phyloP scores from a whole-genome alignment of 257 asterid genomes.

The Prunella vulgaris region DNA sequence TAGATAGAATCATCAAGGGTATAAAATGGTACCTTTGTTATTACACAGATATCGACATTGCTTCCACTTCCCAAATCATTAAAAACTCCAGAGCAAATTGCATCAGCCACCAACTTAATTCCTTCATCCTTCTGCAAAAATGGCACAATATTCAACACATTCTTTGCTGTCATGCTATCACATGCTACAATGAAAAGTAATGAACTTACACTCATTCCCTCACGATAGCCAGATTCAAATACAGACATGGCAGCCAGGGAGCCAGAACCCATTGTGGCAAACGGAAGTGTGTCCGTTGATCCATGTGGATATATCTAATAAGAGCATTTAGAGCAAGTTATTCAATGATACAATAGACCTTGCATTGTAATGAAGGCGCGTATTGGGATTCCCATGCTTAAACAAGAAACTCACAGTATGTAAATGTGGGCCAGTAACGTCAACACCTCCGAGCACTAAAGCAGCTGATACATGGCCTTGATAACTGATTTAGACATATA shows the following conservation, averaged over 20 bases:
- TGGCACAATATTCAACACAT: neutral
- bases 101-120: conserved; percentile 71
- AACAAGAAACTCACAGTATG: conserved; percentile 68
- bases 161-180: neutral
- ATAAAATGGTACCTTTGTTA: conserved; percentile 56
- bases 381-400: neutral
- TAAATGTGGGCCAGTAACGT: conserved; percentile 84
- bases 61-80: conserved; percentile 99
- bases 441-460: conserved; percentile 97
- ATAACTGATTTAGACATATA: conserved; percentile 41
- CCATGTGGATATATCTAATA: conserved; percentile 96
- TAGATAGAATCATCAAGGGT: conserved; percentile 7
- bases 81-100: conserved; percentile 87
- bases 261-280: conserved; percentile 99
- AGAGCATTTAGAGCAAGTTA: neutral
- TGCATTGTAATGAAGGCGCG: neutral
- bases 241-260: conserved; percentile 97
- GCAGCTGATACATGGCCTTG: conserved; percentile 95
- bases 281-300: conserved; percentile 95
- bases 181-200: conserved; percentile 10
- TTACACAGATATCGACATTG: conserved; percentile 84
- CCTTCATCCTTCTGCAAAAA: conserved; percentile 83
- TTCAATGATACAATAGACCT: conserved; percentile 15
- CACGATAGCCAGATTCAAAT: conserved; percentile 84
- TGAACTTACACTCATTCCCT: conserved; percentile 73